A percentile compares a stretch with the other conserved stretches of the same genome.
These are phyloP conservation scores for Pseudozyma pruni DNA, from an alignment of 1,284 basidiomycete genomes.

Conservation along the genomic window DNA sequence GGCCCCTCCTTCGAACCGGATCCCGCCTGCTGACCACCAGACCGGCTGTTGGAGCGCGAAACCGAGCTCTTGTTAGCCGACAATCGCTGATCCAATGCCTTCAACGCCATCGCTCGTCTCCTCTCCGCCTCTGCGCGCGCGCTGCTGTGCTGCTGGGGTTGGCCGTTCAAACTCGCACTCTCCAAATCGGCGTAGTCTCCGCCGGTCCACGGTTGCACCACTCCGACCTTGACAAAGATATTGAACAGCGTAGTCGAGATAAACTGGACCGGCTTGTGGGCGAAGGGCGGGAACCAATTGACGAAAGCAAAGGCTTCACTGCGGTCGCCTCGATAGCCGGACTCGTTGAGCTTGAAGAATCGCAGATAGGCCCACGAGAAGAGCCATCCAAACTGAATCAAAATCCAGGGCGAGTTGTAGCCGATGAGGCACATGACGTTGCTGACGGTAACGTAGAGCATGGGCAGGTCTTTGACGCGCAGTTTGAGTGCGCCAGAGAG, in stretches of 20 bases:
- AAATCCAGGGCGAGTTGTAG: constrained; percentile 90
- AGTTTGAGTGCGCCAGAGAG: constrained; percentile 81
- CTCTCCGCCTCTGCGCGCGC: constrained; percentile 57
- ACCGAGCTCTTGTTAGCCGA: constrained; percentile 69
- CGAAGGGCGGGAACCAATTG: constrained; percentile 93
- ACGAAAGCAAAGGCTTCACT: constrained; percentile 97
- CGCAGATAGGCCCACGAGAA: constrained; percentile 93
- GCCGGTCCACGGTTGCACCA: constrained; percentile 75
- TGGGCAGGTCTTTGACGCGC: constrained; percentile 92
- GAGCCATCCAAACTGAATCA: constrained; percentile 96
- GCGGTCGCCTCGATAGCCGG: constrained; percentile 78
- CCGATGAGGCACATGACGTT: constrained; percentile 88
- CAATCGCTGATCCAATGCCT: constrained; percentile 91
- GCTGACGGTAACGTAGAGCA: constrained; percentile 90
- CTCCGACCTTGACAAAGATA: constrained; percentile 74
- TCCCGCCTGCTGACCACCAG: constrained; percentile 23
- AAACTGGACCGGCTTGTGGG: constrained; percentile 74
- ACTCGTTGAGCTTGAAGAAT: constrained; percentile 88
- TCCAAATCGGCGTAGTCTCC: constrained; percentile 50
- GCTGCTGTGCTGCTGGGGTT: constrained; percentile 24
- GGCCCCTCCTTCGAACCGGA: constrained; percentile 30
- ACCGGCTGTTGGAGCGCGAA: constrained; percentile 17
- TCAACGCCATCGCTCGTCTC: constrained; percentile 86
- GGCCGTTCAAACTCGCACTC: constrained; percentile 76
- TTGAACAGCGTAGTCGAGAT: constrained; percentile 78